These are phyloP conservation scores for Podaxis rugospora DNA, from an alignment of 768 basidiomycete species.

Conservation along the genomic window DNA sequence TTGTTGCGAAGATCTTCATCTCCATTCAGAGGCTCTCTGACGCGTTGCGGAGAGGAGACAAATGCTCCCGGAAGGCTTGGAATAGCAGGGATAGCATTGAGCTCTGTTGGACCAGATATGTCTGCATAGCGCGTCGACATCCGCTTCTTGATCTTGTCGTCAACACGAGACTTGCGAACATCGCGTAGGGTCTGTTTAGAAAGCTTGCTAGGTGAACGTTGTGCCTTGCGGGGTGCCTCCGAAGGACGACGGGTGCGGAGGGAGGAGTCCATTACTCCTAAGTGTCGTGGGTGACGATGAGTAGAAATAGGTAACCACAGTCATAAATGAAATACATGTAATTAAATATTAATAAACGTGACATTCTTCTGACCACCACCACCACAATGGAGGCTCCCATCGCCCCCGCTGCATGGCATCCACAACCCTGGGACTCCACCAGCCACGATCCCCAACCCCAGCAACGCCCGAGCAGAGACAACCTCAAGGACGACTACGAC, in stretches of 20 bases:
- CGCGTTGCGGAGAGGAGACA: slow-evolving; percentile 13
- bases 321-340: background rate
- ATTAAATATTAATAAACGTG: slow-evolving; percentile 11
- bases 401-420: slow-evolving; percentile 4
- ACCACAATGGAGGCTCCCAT: slow-evolving; percentile 11
- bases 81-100: slow-evolving; percentile 43
- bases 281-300: slow-evolving; percentile 1
- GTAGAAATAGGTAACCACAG: background rate
- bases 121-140: slow-evolving; percentile 94
- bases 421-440: slow-evolving; percentile 6
- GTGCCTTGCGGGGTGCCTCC: slow-evolving; percentile 37
- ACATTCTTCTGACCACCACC: slow-evolving; percentile 11
- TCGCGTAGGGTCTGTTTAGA: slow-evolving; percentile 35
- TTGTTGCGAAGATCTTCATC: slow-evolving; percentile 48
- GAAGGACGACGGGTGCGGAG: slow-evolving; percentile 46
- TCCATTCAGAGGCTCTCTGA: slow-evolving; percentile 17
- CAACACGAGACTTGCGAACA: slow-evolving; percentile 50
- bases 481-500: slow-evolving; percentile 20
- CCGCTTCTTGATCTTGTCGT: slow-evolving; percentile 95
- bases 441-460: slow-evolving; percentile 8
- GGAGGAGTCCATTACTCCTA: slow-evolving; percentile 43
- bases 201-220: slow-evolving; percentile 28
- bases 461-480: slow-evolving; percentile 20
- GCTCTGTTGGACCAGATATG: slow-evolving; percentile 66
- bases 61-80: slow-evolving; percentile 21